Evolutionary conservation across 2,329 filamentous ascomycete species (phyloP).

Genomic region (Ophiocordyceps camponoti-floridani): DNA sequence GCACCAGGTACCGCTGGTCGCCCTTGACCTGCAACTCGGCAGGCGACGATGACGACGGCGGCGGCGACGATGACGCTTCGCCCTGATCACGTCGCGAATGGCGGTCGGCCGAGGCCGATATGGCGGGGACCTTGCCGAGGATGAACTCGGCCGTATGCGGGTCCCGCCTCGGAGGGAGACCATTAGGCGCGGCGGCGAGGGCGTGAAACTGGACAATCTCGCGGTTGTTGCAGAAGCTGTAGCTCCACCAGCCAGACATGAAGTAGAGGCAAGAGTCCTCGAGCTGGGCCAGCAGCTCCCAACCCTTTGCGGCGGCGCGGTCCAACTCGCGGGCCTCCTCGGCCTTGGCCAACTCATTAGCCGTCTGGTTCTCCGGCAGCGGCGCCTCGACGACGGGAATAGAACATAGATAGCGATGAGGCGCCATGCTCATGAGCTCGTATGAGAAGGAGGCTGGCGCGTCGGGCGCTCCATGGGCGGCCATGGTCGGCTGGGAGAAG

Average conservation of each 20-base stretch:
- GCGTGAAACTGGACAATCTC: constrained; percentile 86
- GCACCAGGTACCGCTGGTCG: constrained; percentile 71
- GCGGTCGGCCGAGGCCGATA: constrained; percentile 12
- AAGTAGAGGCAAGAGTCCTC: constrained; percentile 71
- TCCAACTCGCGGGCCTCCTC: constrained; percentile 68
- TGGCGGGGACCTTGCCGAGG: constrained; percentile 38
- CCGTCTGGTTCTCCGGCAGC: constrained; percentile 41
- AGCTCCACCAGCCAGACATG: constrained; percentile 86
- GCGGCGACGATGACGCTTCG: constrained; percentile 5
- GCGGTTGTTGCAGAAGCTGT: constrained; percentile 80
- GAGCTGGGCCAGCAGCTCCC: constrained; percentile 63
- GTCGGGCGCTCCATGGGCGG: constrained; percentile 3
- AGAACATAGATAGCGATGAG: constrained; percentile 63
- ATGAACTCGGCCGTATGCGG: constrained; percentile 58
- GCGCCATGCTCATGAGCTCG: constrained; percentile 56
- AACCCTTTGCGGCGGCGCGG: constrained; percentile 58
- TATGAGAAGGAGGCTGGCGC: constrained; percentile 21
- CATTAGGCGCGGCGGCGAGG: constrained; percentile 45
- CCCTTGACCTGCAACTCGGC: constrained; percentile 66
- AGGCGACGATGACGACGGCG: constrained; percentile 9
- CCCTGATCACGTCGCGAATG: constrained; percentile 5
- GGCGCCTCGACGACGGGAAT: constrained; percentile 52
- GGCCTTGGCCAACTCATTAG: constrained; percentile 47
- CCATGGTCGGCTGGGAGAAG: constrained; percentile 17
- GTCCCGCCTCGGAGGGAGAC: constrained; percentile 62